phyloP scores from a whole-genome alignment of 2,329 filamentous ascomycete species.

The Scedosporium aurantiacum region DNA sequence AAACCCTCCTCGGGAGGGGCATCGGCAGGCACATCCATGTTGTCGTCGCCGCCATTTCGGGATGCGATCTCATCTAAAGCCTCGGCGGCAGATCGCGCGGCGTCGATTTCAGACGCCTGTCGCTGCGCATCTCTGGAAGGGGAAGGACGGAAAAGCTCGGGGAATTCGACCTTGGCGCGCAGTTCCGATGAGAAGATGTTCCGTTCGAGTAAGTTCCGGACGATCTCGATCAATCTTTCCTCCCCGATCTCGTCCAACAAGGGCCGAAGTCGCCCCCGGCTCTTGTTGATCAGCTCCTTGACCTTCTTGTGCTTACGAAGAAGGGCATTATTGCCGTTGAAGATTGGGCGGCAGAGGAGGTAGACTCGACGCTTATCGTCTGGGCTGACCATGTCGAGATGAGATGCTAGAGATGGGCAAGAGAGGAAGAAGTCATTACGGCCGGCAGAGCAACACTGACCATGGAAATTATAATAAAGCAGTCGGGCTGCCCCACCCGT shows the following conservation, averaged over 20 bases:
- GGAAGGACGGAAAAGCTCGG: constrained; percentile 19
- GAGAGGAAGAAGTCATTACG: background rate
- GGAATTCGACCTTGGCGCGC: constrained; percentile 22
- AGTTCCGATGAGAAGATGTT: constrained; percentile 21
- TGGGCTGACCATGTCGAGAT: background rate
- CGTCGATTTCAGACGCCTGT: constrained; percentile 18
- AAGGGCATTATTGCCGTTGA: constrained; percentile 15
- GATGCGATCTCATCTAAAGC: background rate
- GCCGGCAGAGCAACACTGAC: background rate
- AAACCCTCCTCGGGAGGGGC: no score
- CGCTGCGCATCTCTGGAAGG: constrained; percentile 15
- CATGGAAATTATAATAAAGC: no score
- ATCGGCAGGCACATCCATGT: background rate
- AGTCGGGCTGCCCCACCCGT: no score
- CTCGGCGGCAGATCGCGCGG: constrained; percentile 1
- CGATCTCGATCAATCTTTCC: constrained; percentile 6
- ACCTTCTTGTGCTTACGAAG: constrained; percentile 16
- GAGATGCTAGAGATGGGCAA: background rate
- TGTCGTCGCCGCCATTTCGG: background rate
- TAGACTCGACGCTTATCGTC: constrained; percentile 15
- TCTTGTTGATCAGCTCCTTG: constrained; percentile 11
- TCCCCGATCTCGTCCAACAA: background rate
- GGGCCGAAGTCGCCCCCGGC: background rate
- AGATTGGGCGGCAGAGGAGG: constrained; percentile 16
- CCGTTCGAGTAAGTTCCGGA: constrained; percentile 14